These are phyloP conservation scores for Cercospora beticola DNA, from an alignment of 2,329 filamentous ascomycete species.

Conservation along the genomic window DNA sequence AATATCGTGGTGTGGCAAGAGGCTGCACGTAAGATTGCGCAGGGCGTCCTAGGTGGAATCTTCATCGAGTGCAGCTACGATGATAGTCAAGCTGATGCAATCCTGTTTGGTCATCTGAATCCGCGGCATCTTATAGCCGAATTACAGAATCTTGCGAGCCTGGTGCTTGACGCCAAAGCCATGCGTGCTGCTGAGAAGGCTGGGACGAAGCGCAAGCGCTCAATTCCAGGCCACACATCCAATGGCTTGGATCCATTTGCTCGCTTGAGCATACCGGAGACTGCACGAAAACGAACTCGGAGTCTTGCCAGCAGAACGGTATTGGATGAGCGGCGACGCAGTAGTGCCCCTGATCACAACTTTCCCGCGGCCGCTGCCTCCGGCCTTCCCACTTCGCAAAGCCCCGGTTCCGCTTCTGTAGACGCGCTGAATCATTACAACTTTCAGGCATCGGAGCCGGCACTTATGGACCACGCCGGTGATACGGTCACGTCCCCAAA, in stretches of 20 bases:
- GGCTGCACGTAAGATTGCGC: slow-evolving; percentile 78
- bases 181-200: slow-evolving; percentile 41
- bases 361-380: not conserved
- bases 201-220: slow-evolving; percentile 65
- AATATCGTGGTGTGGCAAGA: slow-evolving; percentile 84
- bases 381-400: slow-evolving; percentile 2
- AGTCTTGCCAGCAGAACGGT: slow-evolving; percentile 30
- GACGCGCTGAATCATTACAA: slow-evolving; percentile 23
- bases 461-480: not conserved
- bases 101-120: slow-evolving; percentile 84
- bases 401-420: slow-evolving; percentile 19
- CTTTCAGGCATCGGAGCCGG: slow-evolving; percentile 11
- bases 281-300: slow-evolving; percentile 38
- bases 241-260: slow-evolving; percentile 36
- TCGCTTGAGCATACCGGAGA: slow-evolving; percentile 26
- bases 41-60: slow-evolving; percentile 71
- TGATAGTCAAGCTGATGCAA: slow-evolving; percentile 71
- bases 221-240: slow-evolving; percentile 34
- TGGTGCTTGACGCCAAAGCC: slow-evolving; percentile 59
- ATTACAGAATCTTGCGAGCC: slow-evolving; percentile 66
- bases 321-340: slow-evolving; percentile 22
- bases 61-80: slow-evolving; percentile 97
- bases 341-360: slow-evolving; percentile 21
- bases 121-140: slow-evolving; percentile 81
- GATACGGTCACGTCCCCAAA: slow-evolving; percentile 25